These are phyloP conservation scores for Rhizoctonia solani DNA, from an alignment of 1,284 basidiomycete genomes.

Conservation along the genomic window DNA sequence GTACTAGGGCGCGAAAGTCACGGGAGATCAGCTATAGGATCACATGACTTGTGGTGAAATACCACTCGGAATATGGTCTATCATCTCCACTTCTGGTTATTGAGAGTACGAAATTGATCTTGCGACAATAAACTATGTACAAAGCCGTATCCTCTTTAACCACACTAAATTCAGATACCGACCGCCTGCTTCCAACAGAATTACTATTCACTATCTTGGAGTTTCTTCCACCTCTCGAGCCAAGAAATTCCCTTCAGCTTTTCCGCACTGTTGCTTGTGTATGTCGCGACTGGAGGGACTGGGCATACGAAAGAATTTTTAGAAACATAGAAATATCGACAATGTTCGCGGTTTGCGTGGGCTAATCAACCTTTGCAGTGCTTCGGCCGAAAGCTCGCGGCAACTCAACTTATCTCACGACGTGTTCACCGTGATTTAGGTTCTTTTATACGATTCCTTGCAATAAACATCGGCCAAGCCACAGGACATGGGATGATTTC, in stretches of 20 bases:
- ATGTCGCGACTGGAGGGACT: slow-evolving; percentile 15
- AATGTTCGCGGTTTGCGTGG: background rate
- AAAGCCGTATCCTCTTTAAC: too few relatives aligned
- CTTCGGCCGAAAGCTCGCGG: background rate
- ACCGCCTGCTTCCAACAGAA: background rate
- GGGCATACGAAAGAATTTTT: background rate
- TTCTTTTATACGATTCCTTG: slow-evolving; percentile 8
- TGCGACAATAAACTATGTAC: too few relatives aligned
- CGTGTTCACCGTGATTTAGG: background rate
- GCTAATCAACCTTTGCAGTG: background rate
- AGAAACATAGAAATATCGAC: slow-evolving; percentile 5
- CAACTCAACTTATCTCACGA: background rate
- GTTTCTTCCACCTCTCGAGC: background rate
- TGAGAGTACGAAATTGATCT: too few relatives aligned
- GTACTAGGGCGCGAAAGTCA: too few relatives aligned
- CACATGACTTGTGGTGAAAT: too few relatives aligned
- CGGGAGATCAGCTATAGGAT: too few relatives aligned
- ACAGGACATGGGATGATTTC: slow-evolving; percentile 5
- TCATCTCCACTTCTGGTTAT: too few relatives aligned
- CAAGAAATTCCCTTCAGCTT: background rate
- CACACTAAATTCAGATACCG: background rate
- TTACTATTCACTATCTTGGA: background rate
- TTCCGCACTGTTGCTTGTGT: slow-evolving; percentile 8
- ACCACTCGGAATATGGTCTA: too few relatives aligned
- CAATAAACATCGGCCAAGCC: slow-evolving; percentile 4